Base-by-base conservation (phyloP, 2,329 filamentous ascomycete species). In the Colletotrichum phormii region DNA sequence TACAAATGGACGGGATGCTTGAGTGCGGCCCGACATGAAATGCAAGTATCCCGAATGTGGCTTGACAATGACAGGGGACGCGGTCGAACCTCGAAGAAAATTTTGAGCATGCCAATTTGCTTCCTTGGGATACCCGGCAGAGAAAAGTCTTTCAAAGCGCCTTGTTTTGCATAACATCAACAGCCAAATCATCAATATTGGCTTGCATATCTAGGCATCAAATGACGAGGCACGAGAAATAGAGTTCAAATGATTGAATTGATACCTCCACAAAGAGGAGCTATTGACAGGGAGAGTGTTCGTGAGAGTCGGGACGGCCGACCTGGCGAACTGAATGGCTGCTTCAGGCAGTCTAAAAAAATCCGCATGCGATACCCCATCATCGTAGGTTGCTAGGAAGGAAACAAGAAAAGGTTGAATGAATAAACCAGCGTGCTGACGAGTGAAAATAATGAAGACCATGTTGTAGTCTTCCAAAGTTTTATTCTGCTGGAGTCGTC, bases 191-290 rank as follows among this genome's bases (percentile, higher is more conserved):
- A 49, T 7, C 42, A 7, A 49, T 15, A 42, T 42, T 42, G 37
- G 37, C 13, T 42, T 42, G 37, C 37, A 42, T 42, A 3, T 7
- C 13, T 42, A 15, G 37, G 37, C 13, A 49, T n/a, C 42, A 18
- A n/a, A n/a, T 49, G 18, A 15, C 51, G 29, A 8, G 6, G 24
- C 4, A n/a, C 24, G 51, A 12, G 31, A 51, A 5, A 5, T 31
- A 26, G 13, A 9, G n/a, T 26, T 71, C 18, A 42, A 72, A 68
- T 66, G 66, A 70, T 70, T 70, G 70, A 26, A 64, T 72, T 72
- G 11, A 26, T 57, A 51, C n/a, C 59, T 54, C 29, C 42, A 26
- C 26, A 37, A 37, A 31, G 46, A 35, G 61, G 60, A 49, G 26
- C 46, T 68, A 70, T 35, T 46, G 46, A 53, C 54, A 64, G 54